These are phyloP conservation scores for Phytopythium chamaehyphon DNA, from an alignment of 352 stramenopile genomes.

Conservation along the genomic window DNA sequence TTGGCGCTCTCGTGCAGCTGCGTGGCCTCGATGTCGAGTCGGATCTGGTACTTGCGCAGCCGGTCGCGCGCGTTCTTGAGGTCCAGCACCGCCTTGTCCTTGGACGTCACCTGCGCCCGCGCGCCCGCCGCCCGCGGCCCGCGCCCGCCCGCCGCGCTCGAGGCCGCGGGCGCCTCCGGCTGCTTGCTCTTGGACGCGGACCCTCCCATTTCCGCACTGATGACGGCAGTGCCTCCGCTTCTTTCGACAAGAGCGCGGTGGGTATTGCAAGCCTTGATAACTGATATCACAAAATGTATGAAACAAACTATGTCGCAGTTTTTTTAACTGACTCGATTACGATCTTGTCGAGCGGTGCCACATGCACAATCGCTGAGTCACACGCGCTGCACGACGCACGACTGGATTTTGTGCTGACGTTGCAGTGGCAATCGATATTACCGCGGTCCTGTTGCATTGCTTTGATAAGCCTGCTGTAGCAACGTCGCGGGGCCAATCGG, in stretches of 20 bases:
- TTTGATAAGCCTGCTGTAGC: not conserved
- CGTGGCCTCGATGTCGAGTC: conserved; percentile 75
- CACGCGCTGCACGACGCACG: not conserved
- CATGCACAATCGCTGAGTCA: conserved; percentile 4
- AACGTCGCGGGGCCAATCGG: not conserved
- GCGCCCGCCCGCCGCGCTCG: not conserved
- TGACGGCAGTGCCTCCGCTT: no score
- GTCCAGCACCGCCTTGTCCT: conserved; percentile 86
- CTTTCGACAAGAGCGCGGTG: no score
- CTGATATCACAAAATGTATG: no score
- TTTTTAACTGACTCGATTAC: no score
- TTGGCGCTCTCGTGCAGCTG: conserved; percentile 81
- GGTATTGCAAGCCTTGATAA: no score
- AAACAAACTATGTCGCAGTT: no score
- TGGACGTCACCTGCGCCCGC: conserved; percentile 72
- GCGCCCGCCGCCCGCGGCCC: conserved; percentile 14
- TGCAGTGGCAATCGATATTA: no score
- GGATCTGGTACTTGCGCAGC: conserved; percentile 79
- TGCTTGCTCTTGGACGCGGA: conserved; percentile 52
- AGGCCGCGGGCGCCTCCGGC: conserved; percentile 9
- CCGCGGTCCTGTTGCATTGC: no score
- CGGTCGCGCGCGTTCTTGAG: conserved; percentile 89
- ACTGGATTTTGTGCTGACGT: conserved; percentile 5
- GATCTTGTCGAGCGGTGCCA: conserved; percentile 1
- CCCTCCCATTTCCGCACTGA: conserved; percentile 32